These are phyloP conservation scores for Lophium mytilinum DNA, from an alignment of 495 filamentous ascomycete genomes.

Conservation along the genomic window DNA sequence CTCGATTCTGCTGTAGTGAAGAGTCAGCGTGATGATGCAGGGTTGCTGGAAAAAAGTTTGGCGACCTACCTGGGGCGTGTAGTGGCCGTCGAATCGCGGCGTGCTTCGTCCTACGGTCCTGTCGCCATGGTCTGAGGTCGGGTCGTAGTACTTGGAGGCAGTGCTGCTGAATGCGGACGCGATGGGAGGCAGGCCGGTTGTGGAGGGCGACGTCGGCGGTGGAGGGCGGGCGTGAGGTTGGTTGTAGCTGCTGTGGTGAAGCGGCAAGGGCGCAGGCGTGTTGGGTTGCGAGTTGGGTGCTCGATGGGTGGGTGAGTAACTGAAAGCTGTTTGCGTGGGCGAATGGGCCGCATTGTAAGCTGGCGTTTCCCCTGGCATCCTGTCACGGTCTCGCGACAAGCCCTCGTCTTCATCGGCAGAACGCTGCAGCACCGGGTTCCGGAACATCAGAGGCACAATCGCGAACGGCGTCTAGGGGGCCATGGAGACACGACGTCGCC, in stretches of 20 bases:
- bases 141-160: constrained; percentile 42
- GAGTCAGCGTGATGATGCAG: not conserved
- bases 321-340: constrained; percentile 25
- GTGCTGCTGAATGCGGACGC: constrained; percentile 26
- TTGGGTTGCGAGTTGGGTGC: constrained; percentile 17
- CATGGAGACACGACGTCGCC: not conserved
- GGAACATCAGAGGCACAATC: constrained; percentile 9
- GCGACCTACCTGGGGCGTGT: constrained; percentile 33
- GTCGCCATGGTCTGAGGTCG: constrained; percentile 36
- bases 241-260: constrained; percentile 16
- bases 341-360: constrained; percentile 25
- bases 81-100: constrained; percentile 29
- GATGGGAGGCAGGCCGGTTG: constrained; percentile 30
- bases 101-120: constrained; percentile 23
- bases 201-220: constrained; percentile 26
- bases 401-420: constrained; percentile 27
- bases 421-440: constrained; percentile 21
- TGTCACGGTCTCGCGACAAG: constrained; percentile 25
- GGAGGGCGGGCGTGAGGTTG: constrained; percentile 10
- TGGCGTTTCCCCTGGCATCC: constrained; percentile 25
- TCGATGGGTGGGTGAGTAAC: constrained; percentile 25
- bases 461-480: not conserved
- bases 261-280: constrained; percentile 15
- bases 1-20: constrained; percentile 15
- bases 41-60: not conserved